These are phyloP conservation scores for Fraxinus albicans DNA, from an alignment of 305 asterid genomes.

Conservation along the genomic window DNA sequence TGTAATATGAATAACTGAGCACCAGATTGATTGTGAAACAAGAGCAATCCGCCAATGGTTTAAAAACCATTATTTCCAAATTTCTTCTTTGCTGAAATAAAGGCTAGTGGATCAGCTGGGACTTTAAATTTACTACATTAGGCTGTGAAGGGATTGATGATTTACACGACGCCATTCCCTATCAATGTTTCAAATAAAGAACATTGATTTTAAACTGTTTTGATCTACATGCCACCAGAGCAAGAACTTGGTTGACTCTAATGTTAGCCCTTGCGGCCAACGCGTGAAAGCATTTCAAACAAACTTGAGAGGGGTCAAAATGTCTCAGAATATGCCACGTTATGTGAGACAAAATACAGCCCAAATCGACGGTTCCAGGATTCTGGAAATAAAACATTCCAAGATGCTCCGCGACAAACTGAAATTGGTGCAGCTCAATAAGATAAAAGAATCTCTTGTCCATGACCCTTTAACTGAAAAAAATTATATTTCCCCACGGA, in stretches of 20 bases:
- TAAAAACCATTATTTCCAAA: neutral
- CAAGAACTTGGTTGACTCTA: neutral
- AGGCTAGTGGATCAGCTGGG: neutral
- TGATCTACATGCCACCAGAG: neutral
- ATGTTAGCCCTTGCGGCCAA: neutral
- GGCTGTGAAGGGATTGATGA: neutral
- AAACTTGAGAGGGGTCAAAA: conserved; percentile 1
- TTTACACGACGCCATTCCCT: neutral
- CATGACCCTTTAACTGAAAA: neutral
- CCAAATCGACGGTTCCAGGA: neutral
- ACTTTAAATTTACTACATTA: neutral
- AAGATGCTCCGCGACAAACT: neutral
- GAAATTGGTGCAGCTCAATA: conserved; percentile 10
- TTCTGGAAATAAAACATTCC: neutral
- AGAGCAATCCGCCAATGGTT: neutral
- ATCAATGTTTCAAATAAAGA: neutral
- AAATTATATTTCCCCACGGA: neutral
- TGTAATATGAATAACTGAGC: neutral
- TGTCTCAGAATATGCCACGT: neutral
- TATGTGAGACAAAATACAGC: conserved; percentile 4
- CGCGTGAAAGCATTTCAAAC: neutral
- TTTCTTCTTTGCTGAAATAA: neutral
- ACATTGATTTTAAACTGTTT: neutral
- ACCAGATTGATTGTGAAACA: neutral
- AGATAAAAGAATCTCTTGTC: conserved; percentile 8